phyloP scores from a whole-genome alignment of 768 basidiomycete genomes.

The Termitomyces sp. region DNA sequence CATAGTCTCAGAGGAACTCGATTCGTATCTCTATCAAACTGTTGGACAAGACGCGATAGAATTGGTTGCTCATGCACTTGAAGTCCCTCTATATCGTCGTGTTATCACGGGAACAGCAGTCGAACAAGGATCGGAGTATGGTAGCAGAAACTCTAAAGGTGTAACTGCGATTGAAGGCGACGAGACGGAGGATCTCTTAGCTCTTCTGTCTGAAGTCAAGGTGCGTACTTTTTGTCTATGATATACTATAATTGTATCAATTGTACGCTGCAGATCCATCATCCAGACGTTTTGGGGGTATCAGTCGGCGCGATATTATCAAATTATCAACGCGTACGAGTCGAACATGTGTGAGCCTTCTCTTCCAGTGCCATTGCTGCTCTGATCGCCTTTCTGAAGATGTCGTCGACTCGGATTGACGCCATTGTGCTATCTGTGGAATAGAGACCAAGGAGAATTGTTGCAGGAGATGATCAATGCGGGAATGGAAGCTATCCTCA shows the following conservation, averaged over 20 bases:
- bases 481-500: constrained; percentile 76
- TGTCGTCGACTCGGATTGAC: constrained; percentile 78
- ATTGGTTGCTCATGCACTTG: constrained; percentile 77
- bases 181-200: constrained; percentile 92
- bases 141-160: constrained; percentile 46
- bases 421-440: constrained; percentile 89
- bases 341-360: constrained; percentile 86
- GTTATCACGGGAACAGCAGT: constrained; percentile 79
- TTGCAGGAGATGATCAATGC: constrained; percentile 81
- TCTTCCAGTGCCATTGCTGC: not conserved
- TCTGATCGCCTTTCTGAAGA: constrained; percentile 19
- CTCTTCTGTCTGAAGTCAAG: constrained; percentile 69
- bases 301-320: constrained; percentile 97
- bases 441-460: constrained; percentile 81
- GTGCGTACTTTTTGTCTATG: constrained; percentile 30
- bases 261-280: constrained; percentile 41
- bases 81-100: constrained; percentile 78
- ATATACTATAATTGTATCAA: not conserved
- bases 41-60: constrained; percentile 94
- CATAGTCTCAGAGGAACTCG: constrained; percentile 80
- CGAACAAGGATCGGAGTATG: constrained; percentile 83
- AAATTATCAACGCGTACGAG: constrained; percentile 93
- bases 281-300: constrained; percentile 81
- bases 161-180: constrained; percentile 62
- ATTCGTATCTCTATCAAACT: constrained; percentile 99